Conservation (phyloP, 2,329 filamentous ascomycete genomes). For the Xylaria polymorpha region DNA sequence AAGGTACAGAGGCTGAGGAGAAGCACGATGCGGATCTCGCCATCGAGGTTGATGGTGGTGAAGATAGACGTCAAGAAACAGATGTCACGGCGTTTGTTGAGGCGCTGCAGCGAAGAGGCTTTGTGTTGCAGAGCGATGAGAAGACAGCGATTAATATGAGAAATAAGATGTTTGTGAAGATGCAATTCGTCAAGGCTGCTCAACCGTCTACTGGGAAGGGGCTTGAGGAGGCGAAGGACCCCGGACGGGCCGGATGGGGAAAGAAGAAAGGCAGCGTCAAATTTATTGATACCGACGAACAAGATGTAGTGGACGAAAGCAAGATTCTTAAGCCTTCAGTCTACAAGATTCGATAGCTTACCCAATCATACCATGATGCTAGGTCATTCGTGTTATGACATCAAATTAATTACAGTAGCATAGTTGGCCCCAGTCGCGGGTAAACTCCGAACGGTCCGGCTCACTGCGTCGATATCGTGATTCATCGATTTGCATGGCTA, state of each 20-base stretch:
- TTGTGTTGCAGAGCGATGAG: constrained; percentile 78
- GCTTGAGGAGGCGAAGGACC: constrained; percentile 55
- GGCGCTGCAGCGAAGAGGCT: constrained; percentile 82
- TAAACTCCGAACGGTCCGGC: neutral
- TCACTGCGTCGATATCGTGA: constrained; percentile 1
- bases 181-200: constrained; percentile 91
- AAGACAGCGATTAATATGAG: constrained; percentile 76
- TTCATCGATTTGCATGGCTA: constrained; percentile 3
- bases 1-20: constrained; percentile 61
- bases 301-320: constrained; percentile 72
- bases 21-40: constrained; percentile 68
- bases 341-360: constrained; percentile 82
- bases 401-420: constrained; percentile 2
- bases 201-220: constrained; percentile 81
- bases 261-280: constrained; percentile 60
- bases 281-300: constrained; percentile 70
- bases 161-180: constrained; percentile 99
- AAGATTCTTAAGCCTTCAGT: constrained; percentile 89
- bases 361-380: neutral
- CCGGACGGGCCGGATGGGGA: constrained; percentile 32
- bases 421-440: neutral
- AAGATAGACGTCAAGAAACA: constrained; percentile 75
- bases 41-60: constrained; percentile 76
- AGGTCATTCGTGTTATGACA: neutral
- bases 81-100: constrained; percentile 90